These are phyloP conservation scores for Iris macrosiphon DNA, from an alignment of 106 monocot genomes.

Conservation along the genomic window DNA sequence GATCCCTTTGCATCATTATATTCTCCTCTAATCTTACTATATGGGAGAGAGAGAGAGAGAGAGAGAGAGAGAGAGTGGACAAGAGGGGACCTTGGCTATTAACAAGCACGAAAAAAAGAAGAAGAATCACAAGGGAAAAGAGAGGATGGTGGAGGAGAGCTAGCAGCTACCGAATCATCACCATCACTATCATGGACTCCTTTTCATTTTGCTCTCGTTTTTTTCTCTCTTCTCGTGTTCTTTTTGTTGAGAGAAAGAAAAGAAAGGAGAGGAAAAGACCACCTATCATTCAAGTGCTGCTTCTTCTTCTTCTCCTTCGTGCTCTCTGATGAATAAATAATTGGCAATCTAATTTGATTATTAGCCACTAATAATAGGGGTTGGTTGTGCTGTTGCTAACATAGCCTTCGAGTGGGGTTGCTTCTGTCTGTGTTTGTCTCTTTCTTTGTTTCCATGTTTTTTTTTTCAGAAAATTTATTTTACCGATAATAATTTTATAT, in stretches of 20 bases:
- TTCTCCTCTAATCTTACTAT: not conserved
- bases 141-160: conserved; percentile 6
- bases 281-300: not conserved
- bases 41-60: conserved; percentile 3
- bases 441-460: too few species aligned
- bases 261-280: not conserved
- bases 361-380: not conserved
- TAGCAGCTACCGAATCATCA: conserved; percentile 3
- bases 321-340: not conserved
- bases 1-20: conserved; percentile 21
- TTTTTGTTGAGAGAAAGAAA: not conserved
- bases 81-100: not conserved
- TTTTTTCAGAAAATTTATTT: too few species aligned
- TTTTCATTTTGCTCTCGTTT: not conserved
- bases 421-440: not conserved
- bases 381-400: conserved; percentile 5
- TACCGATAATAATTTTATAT: too few species aligned
- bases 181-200: not conserved
- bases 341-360: not conserved
- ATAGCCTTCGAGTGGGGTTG: not conserved
- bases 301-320: not conserved
- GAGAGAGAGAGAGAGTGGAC: not conserved
- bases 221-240: not conserved
- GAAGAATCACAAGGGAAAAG: conserved; percentile 2
- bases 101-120: not conserved